Conservation (phyloP, 192 early-diverging fungal genomes). For the Backusella circina region DNA sequence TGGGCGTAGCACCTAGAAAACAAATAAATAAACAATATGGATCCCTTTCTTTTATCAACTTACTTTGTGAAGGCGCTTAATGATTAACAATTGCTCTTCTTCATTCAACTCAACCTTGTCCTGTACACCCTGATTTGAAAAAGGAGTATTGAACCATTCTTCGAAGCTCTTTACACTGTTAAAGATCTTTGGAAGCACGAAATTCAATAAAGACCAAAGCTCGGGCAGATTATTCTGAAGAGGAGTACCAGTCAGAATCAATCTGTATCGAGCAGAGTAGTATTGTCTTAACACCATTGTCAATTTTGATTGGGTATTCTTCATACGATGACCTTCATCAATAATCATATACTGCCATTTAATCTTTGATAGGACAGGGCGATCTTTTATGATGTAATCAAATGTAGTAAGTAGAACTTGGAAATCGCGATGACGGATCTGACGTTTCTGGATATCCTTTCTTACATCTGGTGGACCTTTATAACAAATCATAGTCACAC, state of each 20-base stretch:
- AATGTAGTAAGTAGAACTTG: slow-evolving; percentile 96
- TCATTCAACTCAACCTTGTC: slow-evolving; percentile 92
- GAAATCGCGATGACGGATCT: slow-evolving; percentile 79
- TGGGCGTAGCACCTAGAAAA: slow-evolving; percentile 68
- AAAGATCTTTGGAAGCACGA: slow-evolving; percentile 93
- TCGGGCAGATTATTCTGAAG: slow-evolving; percentile 97
- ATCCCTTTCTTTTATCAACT: neutral
- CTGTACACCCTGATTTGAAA: slow-evolving; percentile 72
- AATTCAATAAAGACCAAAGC: slow-evolving; percentile 93
- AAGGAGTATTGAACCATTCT: slow-evolving; percentile 98
- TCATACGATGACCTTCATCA: slow-evolving; percentile 99
- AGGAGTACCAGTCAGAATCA: slow-evolving; percentile 96
- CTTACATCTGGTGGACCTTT: slow-evolving; percentile 84
- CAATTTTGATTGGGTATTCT: slow-evolving; percentile 87
- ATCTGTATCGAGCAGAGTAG: slow-evolving; percentile 83
- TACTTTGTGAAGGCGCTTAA: slow-evolving; percentile 92
- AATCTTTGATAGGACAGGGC: slow-evolving; percentile 76
- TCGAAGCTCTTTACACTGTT: slow-evolving; percentile 94
- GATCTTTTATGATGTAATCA: slow-evolving; percentile 95
- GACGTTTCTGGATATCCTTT: slow-evolving; percentile 60
- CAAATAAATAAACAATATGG: neutral
- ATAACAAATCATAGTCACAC: slow-evolving; percentile 84
- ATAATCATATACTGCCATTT: slow-evolving; percentile 98
- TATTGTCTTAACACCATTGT: slow-evolving; percentile 80
- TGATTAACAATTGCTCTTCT: slow-evolving; percentile 95